phyloP scores from a whole-genome alignment of 495 filamentous ascomycete genomes.

The Talaromyces adpressus region DNA sequence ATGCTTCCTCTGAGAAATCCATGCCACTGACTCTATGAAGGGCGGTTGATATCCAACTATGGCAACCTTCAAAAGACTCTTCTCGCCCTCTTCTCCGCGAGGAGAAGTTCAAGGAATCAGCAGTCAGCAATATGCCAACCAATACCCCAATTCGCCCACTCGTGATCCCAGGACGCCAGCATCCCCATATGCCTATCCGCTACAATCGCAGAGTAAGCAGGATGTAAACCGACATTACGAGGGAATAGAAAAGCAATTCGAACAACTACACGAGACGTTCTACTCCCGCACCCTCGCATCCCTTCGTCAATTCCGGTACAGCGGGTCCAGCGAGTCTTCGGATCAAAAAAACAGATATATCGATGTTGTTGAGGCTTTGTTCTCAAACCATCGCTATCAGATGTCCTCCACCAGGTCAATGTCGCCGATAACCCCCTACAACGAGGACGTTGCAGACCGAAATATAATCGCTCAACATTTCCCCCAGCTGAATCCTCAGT shows the following conservation, averaged over 20 bases:
- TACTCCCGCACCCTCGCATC: constrained; percentile 22
- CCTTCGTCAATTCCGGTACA: constrained; percentile 14
- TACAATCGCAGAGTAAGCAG: constrained; percentile 10
- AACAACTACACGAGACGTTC: constrained; percentile 31
- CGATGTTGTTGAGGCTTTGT: constrained; percentile 35
- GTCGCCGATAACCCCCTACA: constrained; percentile 33
- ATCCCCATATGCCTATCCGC: constrained; percentile 4
- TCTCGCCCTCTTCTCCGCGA: constrained; percentile 8
- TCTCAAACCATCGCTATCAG: constrained; percentile 22
- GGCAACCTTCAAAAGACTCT: constrained; percentile 10
- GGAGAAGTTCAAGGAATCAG: background rate
- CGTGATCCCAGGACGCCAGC: background rate
- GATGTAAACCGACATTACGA: constrained; percentile 28
- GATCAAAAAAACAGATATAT: constrained; percentile 25
- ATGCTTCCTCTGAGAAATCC: constrained; percentile 11
- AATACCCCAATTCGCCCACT: background rate
- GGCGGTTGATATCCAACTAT: constrained; percentile 7
- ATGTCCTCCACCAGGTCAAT: constrained; percentile 16
- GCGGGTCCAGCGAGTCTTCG: constrained; percentile 9
- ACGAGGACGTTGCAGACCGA: constrained; percentile 42
- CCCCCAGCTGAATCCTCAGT: background rate
- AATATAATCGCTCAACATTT: constrained; percentile 26
- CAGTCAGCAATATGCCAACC: constrained; percentile 4
- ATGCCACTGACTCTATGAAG: constrained; percentile 5
- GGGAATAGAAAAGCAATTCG: constrained; percentile 35